These are phyloP conservation scores for Telopea speciosissima DNA, from an alignment of 177 flowering plant species.

Conservation along the genomic window DNA sequence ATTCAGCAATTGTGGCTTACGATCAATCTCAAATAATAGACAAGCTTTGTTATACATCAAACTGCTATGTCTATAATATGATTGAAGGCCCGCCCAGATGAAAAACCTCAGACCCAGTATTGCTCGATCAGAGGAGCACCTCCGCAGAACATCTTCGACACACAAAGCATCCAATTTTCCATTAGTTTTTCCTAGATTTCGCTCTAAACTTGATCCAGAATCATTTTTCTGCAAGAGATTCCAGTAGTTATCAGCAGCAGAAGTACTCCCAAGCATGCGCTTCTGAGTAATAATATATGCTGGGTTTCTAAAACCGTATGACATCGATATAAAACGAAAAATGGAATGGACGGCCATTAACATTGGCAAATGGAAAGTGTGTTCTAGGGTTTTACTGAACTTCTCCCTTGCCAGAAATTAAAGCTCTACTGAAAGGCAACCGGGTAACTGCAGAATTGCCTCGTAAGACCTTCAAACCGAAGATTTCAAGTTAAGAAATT, in stretches of 20 bases:
- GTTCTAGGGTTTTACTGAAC: not conserved
- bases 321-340: not conserved
- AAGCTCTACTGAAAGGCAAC: too few species aligned
- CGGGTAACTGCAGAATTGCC: too few species aligned
- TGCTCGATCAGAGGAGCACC: conserved; percentile 28
- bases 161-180: conserved; percentile 34
- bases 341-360: conserved; percentile 6
- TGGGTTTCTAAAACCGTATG: not conserved
- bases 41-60: conserved; percentile 53
- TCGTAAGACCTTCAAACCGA: too few species aligned
- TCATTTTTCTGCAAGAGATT: conserved; percentile 30
- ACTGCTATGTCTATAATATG: conserved; percentile 53
- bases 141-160: conserved; percentile 36
- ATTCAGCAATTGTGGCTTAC: conserved; percentile 28
- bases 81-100: conserved; percentile 71
- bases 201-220: conserved; percentile 35
- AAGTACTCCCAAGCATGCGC: conserved; percentile 7
- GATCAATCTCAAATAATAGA: conserved; percentile 31
- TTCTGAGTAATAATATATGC: not conserved
- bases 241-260: conserved; percentile 37
- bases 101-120: conserved; percentile 65
- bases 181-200: conserved; percentile 27
- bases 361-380: too few species aligned
- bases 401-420: too few species aligned
- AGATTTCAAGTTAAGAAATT: too few species aligned